A percentile compares a stretch with the other conserved stretches of the same genome.
Conservation (phyloP, 164 flowering plant genomes). For the Platanus orientalis region DNA sequence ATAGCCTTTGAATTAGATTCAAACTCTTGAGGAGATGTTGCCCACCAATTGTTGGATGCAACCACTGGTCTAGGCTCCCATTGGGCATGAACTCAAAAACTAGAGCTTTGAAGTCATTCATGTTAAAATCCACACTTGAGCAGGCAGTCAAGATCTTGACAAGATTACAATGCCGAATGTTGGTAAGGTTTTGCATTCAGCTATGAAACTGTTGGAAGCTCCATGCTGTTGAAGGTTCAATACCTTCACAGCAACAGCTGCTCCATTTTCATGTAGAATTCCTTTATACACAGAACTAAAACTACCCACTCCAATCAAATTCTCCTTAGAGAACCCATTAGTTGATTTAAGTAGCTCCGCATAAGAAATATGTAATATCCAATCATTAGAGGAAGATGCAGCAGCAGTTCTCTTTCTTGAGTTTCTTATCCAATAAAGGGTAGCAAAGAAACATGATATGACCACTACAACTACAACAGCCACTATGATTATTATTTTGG, state of each 20-base stretch:
- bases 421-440: background rate
- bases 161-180: conserved; percentile 33
- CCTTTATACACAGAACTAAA: conserved; percentile 36
- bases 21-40: conserved; percentile 2
- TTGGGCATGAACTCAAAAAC: too few species aligned
- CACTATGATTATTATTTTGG: conserved; percentile 1
- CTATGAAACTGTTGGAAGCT: too few species aligned
- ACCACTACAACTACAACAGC: background rate
- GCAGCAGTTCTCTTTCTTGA: background rate
- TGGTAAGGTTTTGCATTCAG: conserved; percentile 24
- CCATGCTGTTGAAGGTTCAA: too few species aligned
- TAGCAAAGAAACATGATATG: background rate
- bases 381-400: background rate
- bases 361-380: conserved; percentile 13
- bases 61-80: conserved; percentile 32
- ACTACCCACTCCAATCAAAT: conserved; percentile 34
- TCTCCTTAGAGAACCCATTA: conserved; percentile 19
- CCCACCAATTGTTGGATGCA: too few species aligned
- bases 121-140: too few species aligned
- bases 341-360: conserved; percentile 19
- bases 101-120: too few species aligned
- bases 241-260: conserved; percentile 33
- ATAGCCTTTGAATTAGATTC: conserved; percentile 24
- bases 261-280: conserved; percentile 8
- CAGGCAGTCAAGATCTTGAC: too few species aligned